Percentiles rank a stretch among this genome's conserved stretches.
Evolutionary conservation across 192 early-diverging fungal species (phyloP).

Genomic region (Phycomyces nitens): DNA sequence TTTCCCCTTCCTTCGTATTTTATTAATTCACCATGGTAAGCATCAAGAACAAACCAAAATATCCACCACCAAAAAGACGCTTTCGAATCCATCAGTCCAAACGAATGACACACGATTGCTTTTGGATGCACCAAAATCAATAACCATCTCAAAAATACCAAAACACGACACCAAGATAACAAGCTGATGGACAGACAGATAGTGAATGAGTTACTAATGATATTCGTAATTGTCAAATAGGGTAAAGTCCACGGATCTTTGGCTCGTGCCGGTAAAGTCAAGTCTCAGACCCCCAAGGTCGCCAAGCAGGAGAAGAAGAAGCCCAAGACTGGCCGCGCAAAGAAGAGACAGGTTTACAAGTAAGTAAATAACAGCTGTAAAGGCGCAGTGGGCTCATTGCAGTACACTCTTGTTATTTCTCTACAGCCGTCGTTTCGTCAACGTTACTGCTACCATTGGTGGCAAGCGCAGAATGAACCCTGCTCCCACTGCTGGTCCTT

Average conservation of each 20-base stretch:
- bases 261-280: conserved; percentile 99
- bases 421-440: conserved; percentile 85
- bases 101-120: too few relatives aligned
- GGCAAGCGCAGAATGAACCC: conserved; percentile 83
- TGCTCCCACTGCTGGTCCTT: conserved; percentile 46
- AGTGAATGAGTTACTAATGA: too few relatives aligned
- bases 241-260: conserved; percentile 99
- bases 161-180: too few relatives aligned
- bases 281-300: conserved; percentile 98
- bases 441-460: conserved; percentile 80
- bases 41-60: background rate
- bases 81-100: conserved; percentile 20
- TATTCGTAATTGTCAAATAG: conserved; percentile 40
- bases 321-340: conserved; percentile 87
- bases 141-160: too few relatives aligned
- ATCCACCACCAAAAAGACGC: background rate
- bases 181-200: too few relatives aligned
- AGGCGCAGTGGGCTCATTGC: too few relatives aligned
- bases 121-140: too few relatives aligned
- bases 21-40: conserved; percentile 28
- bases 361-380: conserved; percentile 15
- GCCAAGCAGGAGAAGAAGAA: conserved; percentile 97
- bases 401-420: background rate
- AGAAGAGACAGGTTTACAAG: conserved; percentile 91
- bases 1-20: conserved; percentile 3